phyloP scores from a whole-genome alignment of 257 asterid species.

The Verbena officinalis region DNA sequence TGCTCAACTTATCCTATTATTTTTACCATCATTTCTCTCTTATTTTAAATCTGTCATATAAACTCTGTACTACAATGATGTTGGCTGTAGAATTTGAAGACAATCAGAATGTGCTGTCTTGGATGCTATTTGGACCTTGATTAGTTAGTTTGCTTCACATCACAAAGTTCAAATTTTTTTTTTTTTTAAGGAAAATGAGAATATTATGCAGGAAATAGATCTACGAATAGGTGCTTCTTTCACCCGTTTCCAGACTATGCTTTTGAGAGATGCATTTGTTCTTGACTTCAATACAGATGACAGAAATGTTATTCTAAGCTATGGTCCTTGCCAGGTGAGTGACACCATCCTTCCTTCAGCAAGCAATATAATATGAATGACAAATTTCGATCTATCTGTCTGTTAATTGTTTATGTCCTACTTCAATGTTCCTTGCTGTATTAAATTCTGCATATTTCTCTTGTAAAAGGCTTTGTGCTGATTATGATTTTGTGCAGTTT shows the following conservation, averaged over 20 bases:
- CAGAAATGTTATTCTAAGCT: constrained; percentile 74
- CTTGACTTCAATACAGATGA: constrained; percentile 71
- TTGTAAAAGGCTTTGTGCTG: constrained; percentile 22
- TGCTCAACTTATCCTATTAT: constrained; percentile 19
- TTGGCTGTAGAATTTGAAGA: constrained; percentile 23
- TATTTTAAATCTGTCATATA: background rate
- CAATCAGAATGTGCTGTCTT: constrained; percentile 17
- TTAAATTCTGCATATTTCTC: constrained; percentile 6
- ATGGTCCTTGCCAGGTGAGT: constrained; percentile 98
- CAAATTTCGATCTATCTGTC: constrained; percentile 8
- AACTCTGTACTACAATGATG: constrained; percentile 12
- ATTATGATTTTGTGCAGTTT: constrained; percentile 58
- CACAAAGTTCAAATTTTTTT: constrained; percentile 26
- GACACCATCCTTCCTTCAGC: constrained; percentile 12
- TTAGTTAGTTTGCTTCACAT: constrained; percentile 19
- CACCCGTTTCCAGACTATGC: constrained; percentile 96
- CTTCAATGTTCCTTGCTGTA: constrained; percentile 25
- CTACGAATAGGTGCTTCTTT: constrained; percentile 98
- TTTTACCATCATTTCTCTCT: constrained; percentile 5
- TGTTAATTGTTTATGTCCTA: constrained; percentile 7
- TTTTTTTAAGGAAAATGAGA: constrained; percentile 19
- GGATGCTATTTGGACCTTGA: constrained; percentile 11
- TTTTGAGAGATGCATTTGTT: constrained; percentile 83
- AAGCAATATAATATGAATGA: constrained; percentile 19
- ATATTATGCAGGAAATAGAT: constrained; percentile 85